Evolutionary conservation across 495 filamentous ascomycete genomes (phyloP).

Genomic region (Annulohypoxylon bovei): DNA sequence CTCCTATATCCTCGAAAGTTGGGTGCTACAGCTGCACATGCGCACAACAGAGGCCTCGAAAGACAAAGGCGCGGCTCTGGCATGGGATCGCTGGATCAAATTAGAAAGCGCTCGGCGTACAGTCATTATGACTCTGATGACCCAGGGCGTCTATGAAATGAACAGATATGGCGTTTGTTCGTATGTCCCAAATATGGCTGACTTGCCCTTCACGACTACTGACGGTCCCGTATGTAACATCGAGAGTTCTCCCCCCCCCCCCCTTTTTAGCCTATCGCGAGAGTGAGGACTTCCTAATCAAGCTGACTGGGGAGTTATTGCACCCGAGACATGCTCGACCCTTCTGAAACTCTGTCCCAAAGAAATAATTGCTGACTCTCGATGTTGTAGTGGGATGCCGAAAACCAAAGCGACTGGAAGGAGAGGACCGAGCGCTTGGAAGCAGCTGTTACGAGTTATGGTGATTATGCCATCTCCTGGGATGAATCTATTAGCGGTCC

Average conservation of each 20-base stretch:
- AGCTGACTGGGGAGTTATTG: neutral
- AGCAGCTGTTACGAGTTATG: neutral
- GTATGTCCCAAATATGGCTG: neutral
- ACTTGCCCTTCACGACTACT: neutral
- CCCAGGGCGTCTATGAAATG: conserved; percentile 3
- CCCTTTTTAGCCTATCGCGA: neutral
- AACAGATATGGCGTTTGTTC: conserved; percentile 1
- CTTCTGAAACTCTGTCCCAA: neutral
- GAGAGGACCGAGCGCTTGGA: neutral
- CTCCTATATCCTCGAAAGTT: conserved; percentile 2
- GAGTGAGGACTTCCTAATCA: neutral
- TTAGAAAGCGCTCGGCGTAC: conserved; percentile 9
- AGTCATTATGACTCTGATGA: neutral
- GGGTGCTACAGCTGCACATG: conserved; percentile 3
- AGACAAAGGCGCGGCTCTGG: neutral
- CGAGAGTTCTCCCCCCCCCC: neutral
- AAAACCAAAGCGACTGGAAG: neutral
- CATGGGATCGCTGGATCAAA: conserved; percentile 2
- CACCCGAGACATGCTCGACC: neutral
- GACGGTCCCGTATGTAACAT: neutral
- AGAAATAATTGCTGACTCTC: neutral
- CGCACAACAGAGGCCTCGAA: neutral
- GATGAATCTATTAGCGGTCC: neutral
- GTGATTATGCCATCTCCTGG: neutral
- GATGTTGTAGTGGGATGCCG: conserved; percentile 6